Percentiles rank a stretch among this genome's conserved stretches.
phyloP scores from a whole-genome alignment of 1,139 yeast species.

The Saccharomycopsis hybrid region DNA sequence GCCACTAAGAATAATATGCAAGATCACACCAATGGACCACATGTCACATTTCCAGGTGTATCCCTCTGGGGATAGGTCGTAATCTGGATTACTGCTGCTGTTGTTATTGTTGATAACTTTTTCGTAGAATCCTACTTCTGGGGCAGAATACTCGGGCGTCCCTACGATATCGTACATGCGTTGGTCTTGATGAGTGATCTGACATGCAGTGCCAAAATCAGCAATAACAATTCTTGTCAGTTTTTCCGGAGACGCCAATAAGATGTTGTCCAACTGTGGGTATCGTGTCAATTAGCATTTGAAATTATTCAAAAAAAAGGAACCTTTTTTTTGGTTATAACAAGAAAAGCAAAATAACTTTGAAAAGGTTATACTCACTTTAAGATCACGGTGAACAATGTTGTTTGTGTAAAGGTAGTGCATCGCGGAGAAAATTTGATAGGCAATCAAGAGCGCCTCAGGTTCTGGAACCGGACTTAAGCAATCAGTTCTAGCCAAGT shows the following conservation, averaged over 20 bases:
- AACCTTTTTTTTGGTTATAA: no score
- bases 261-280: slow-evolving; percentile 49
- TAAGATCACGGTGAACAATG: slow-evolving; percentile 49
- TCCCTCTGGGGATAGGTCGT: no score
- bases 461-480: slow-evolving; percentile 43
- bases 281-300: no score
- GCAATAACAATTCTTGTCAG: slow-evolving; percentile 48
- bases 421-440: slow-evolving; percentile 49
- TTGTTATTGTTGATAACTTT: no score
- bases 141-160: slow-evolving; percentile 64
- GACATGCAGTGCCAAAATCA: slow-evolving; percentile 59
- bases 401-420: slow-evolving; percentile 44
- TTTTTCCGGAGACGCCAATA: slow-evolving; percentile 45
- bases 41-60: slow-evolving; percentile 54
- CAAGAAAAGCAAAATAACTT: no score
- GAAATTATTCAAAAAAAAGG: no score
- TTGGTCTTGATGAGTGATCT: slow-evolving; percentile 23
- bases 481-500: slow-evolving; percentile 36
- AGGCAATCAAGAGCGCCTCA: slow-evolving; percentile 48
- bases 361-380: slow-evolving; percentile 30
- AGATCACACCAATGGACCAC: slow-evolving; percentile 61
- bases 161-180: slow-evolving; percentile 57
- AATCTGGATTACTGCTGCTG: no score
- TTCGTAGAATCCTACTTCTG: slow-evolving; percentile 50
- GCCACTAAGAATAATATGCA: slow-evolving; percentile 51